Base-by-base conservation (phyloP, 202 grass and related monocot species). In the Eragrostis tef region DNA sequence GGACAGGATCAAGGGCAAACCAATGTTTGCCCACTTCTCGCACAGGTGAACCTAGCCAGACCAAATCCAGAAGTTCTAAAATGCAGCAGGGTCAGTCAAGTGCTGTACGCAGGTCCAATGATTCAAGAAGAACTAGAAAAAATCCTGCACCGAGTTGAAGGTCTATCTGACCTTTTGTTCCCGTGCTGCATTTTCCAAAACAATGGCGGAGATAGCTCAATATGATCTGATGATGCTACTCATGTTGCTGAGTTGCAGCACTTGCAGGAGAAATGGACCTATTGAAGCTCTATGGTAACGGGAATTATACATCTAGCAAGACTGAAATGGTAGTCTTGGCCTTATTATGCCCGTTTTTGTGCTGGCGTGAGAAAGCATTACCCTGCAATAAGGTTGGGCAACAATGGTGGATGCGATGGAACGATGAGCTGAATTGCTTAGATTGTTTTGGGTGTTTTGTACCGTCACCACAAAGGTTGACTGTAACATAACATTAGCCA, bases 51-150 rank as follows among this genome's bases (percentile, higher is more conserved):
- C 78, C 74, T 74, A 87, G 51, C 70, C 47, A 9, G 20, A 25
- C 62, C 45, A 84, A 84, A 84, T 79, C 67, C 45, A 88, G 26
- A 75, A 76, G 22, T 16, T 22, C 60, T 71, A 87, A 69, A 85
- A 29, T 46, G 36, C 59, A 60, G 25, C 73, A 70, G 76, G 70
- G 75, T 74, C 68, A 79, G 29, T 49, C 66, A 64, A 50, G 75
- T 64, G 39, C 65, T 79, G 84, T 84, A 43, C 54, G 14, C 66
- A 71, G 70, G 67, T 62, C 64, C 59, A 80, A 22, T 80, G 67
- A 66, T 70, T 48, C 78, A 81, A 91, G 79, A 72, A 80, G 84
- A 81, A 78, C 71, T 46, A 82, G 86, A 78, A 87, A 91, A 90
- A 76, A 17, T 54, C 70, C 50, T 26, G 39, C 52, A 17, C 68